Evolutionary conservation across 176 grass and related monocot species (phyloP).

Genomic region (Paspalum notatum): DNA sequence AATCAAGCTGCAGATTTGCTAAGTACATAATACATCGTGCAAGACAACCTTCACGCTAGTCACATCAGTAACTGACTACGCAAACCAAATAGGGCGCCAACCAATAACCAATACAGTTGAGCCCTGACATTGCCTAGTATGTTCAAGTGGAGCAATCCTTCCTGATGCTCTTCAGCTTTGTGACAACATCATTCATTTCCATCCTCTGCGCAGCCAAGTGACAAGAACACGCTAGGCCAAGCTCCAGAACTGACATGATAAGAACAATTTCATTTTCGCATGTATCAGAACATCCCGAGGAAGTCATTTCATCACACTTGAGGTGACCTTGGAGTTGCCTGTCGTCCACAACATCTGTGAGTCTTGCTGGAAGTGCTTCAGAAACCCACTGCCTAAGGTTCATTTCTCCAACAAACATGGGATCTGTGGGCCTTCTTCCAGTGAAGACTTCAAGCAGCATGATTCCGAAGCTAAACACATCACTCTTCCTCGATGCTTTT

Average conservation of each 20-base stretch:
- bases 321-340: neutral
- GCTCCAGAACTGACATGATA: neutral
- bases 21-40: no score
- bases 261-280: neutral
- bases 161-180: slow-evolving; percentile 1
- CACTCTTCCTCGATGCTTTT: slow-evolving; percentile 28
- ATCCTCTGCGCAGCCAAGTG: slow-evolving; percentile 2
- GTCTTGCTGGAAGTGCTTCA: neutral
- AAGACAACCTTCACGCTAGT: no score
- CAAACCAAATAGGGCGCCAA: no score
- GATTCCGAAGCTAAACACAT: slow-evolving; percentile 52
- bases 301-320: no score
- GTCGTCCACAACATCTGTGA: neutral
- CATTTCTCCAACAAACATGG: slow-evolving; percentile 23
- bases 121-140: no score
- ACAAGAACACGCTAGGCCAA: slow-evolving; percentile 10
- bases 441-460: slow-evolving; percentile 43
- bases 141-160: neutral
- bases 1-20: no score
- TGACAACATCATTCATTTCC: neutral
- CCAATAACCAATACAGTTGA: no score
- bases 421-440: slow-evolving; percentile 32
- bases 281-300: no score
- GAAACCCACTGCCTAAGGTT: slow-evolving; percentile 38
- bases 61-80: no score